These are phyloP conservation scores for Hirschfeldia incana DNA, from an alignment of 345 rosid species.

Conservation along the genomic window DNA sequence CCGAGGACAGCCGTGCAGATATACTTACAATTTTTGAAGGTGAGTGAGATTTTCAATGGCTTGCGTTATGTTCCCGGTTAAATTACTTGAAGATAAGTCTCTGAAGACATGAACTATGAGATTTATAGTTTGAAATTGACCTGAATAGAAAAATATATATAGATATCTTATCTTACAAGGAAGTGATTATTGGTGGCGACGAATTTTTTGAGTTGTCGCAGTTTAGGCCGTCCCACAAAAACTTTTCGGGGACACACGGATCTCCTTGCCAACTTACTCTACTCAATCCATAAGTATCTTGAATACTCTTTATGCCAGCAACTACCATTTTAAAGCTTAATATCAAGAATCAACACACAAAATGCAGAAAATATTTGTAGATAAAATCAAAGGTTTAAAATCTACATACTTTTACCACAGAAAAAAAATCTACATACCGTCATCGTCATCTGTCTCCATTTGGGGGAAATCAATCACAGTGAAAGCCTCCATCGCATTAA, in stretches of 20 bases:
- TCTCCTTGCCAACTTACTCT: not conserved
- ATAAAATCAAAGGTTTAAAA: not conserved
- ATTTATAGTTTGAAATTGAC: not conserved
- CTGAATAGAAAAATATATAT: not conserved
- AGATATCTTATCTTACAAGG: not conserved
- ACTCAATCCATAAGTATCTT: not conserved
- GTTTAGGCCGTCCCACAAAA: not conserved
- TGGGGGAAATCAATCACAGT: not conserved
- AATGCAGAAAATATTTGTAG: not conserved
- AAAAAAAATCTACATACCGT: not conserved
- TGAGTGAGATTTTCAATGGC: not conserved
- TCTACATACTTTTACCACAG: too few species aligned
- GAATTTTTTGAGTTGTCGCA: not conserved
- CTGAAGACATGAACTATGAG: not conserved
- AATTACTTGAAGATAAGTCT: not conserved
- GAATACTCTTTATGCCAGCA: conserved; percentile 1
- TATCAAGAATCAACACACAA: not conserved
- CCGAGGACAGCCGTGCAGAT: not conserved
- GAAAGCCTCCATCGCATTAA: not conserved
- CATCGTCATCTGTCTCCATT: not conserved
- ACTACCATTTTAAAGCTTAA: not conserved
- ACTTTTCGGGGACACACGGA: not conserved
- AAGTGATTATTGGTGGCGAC: not conserved
- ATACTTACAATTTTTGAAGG: not conserved
- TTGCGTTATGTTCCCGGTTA: not conserved